Evolutionary conservation across 345 rosid genomes (phyloP).

Genomic region (Sonneratia caseolaris): DNA sequence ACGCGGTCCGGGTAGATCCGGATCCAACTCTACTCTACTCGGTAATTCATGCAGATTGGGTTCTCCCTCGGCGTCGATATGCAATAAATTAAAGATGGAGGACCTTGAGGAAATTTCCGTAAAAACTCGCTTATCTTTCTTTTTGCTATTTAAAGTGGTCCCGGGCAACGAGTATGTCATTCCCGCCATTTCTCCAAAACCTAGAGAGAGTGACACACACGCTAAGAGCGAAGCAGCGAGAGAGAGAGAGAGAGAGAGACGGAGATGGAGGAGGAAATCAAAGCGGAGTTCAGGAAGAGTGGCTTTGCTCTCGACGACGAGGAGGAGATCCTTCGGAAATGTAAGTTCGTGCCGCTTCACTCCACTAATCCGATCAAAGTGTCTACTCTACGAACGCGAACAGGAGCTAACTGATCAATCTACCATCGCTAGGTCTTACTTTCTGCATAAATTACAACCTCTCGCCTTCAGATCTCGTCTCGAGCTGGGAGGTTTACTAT

Average conservation of each 20-base stretch:
- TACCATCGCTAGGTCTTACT: slow-evolving; percentile 41
- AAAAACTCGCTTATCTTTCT: not conserved
- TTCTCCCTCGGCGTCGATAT: not conserved
- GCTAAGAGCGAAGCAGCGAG: slow-evolving; percentile 2
- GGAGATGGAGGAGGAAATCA: slow-evolving; percentile 65
- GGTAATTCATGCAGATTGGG: no score
- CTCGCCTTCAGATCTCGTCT: slow-evolving; percentile 67
- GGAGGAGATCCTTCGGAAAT: slow-evolving; percentile 58
- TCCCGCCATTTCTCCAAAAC: slow-evolving; percentile 59
- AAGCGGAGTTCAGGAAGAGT: slow-evolving; percentile 46
- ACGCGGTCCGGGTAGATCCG: not conserved
- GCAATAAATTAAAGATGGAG: not conserved
- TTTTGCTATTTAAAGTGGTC: not conserved
- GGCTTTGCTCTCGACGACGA: slow-evolving; percentile 61
- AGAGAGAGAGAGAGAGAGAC: slow-evolving; percentile 12
- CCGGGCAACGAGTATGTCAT: slow-evolving; percentile 7
- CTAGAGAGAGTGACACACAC: slow-evolving; percentile 13
- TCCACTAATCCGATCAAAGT: not conserved
- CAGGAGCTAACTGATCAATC: not conserved
- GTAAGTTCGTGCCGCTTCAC: slow-evolving; percentile 18
- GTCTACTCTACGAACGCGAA: not conserved
- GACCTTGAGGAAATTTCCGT: not conserved
- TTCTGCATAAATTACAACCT: slow-evolving; percentile 68
- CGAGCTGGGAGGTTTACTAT: slow-evolving; percentile 86
- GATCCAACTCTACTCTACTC: no score